Evolutionary conservation across 768 basidiomycete species (phyloP).

Genomic region (Phaeotremella skinneri): DNA sequence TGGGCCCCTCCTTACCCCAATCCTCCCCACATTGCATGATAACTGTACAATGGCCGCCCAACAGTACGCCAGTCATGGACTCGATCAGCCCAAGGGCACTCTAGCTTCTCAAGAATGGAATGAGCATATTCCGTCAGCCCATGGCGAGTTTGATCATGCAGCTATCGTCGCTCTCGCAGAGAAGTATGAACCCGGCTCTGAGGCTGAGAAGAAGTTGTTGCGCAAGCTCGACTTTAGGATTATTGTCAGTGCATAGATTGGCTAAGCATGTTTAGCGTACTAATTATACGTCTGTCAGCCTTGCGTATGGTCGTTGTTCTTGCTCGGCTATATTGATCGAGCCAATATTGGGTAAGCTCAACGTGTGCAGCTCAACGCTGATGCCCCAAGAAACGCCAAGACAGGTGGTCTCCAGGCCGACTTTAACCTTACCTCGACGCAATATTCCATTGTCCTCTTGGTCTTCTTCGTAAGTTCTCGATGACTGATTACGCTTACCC

Average conservation of each 20-base stretch:
- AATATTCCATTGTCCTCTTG: conserved; percentile 33
- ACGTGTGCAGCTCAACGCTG: not conserved
- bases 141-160: too few species aligned
- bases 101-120: too few species aligned
- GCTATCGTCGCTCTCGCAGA: conserved; percentile 9
- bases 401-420: conserved; percentile 31
- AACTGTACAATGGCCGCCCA: too few species aligned
- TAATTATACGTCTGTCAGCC: not conserved
- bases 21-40: too few species aligned
- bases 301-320: conserved; percentile 11
- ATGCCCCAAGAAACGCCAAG: conserved; percentile 16
- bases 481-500: not conserved
- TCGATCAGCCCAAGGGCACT: too few species aligned
- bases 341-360: conserved; percentile 34
- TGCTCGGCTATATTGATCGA: conserved; percentile 23
- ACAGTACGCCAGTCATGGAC: too few species aligned
- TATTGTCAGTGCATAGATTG: conserved; percentile 5
- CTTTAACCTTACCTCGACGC: conserved; percentile 29
- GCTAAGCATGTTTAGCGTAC: too few species aligned
- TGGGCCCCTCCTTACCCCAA: too few species aligned
- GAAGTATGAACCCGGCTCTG: conserved; percentile 18
- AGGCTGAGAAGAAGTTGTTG: conserved; percentile 19
- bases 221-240: conserved; percentile 19
- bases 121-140: too few species aligned
- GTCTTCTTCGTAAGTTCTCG: conserved; percentile 25